These are phyloP conservation scores for Melampsora larici-populina DNA, from an alignment of 1,284 basidiomycete genomes.

Conservation along the genomic window DNA sequence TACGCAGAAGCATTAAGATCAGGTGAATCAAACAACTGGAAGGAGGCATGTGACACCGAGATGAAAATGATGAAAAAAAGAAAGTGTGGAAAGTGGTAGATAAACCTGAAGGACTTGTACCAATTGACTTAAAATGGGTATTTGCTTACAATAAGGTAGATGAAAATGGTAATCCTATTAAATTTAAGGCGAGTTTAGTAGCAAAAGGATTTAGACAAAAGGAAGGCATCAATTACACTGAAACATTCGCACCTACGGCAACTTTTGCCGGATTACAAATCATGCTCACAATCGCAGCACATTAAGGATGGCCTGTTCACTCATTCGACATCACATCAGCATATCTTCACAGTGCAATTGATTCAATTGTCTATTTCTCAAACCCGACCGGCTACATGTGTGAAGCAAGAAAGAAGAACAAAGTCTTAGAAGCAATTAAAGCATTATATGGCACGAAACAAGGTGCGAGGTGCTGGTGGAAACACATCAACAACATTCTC, in stretches of 20 bases:
- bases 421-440: no score
- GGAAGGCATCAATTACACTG: not conserved
- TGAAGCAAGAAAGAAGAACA: no score
- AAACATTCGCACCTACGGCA: conserved; percentile 19
- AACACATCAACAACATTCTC: not conserved
- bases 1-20: not conserved
- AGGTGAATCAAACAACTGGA: not conserved
- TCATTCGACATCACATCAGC: not conserved
- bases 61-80: conserved; percentile 4
- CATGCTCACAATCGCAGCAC: conserved; percentile 1
- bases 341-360: not conserved
- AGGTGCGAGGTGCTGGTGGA: not conserved
- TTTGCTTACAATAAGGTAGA: not conserved
- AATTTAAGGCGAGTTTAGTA: no score
- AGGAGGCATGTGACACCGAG: conserved; percentile 7
- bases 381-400: not conserved
- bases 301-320: not conserved
- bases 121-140: not conserved
- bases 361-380: not conserved
- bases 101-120: not conserved
- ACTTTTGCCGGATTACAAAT: conserved; percentile 7
- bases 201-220: no score
- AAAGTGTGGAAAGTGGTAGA: conserved; percentile 4
- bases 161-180: no score
- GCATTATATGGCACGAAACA: no score